These are phyloP conservation scores for Chaetoceros tenuissimus DNA, from an alignment of 108 stramenopile genomes.

Conservation along the genomic window DNA sequence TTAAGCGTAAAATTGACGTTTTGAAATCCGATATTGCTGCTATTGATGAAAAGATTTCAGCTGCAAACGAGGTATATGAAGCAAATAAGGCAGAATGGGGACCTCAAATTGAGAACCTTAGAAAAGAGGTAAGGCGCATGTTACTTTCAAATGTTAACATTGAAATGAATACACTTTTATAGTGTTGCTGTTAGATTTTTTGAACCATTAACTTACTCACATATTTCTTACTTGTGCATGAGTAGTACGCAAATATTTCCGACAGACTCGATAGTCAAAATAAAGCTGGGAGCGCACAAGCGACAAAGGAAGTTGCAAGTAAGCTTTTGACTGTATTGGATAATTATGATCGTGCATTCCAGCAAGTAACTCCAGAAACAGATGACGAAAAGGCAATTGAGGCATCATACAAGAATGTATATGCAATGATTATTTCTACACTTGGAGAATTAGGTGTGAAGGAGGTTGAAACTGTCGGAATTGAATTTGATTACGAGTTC, in stretches of 20 bases:
- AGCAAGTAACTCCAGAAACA: constrained; percentile 41
- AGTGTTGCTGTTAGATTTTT: too few relatives aligned
- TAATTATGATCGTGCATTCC: constrained; percentile 81
- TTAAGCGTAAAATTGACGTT: constrained; percentile 74
- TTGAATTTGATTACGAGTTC: constrained; percentile 78
- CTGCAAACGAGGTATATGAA: constrained; percentile 38
- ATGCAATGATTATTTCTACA: constrained; percentile 47
- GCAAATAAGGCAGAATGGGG: constrained; percentile 79
- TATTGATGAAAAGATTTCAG: constrained; percentile 45
- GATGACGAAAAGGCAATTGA: constrained; percentile 57
- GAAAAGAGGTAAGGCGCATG: constrained; percentile 42
- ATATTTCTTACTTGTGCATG: too few relatives aligned
- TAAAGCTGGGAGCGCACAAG: constrained; percentile 35
- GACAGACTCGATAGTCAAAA: constrained; percentile 54
- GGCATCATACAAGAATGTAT: constrained; percentile 55
- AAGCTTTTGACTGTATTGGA: constrained; percentile 61
- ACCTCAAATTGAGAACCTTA: constrained; percentile 46
- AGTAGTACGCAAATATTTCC: constrained; percentile 44
- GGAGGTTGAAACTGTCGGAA: constrained; percentile 71
- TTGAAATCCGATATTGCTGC: constrained; percentile 55
- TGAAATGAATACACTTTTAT: background rate
- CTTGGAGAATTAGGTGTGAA: constrained; percentile 70
- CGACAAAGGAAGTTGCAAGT: constrained; percentile 47
- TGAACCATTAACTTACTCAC: too few relatives aligned
- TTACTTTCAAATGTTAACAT: constrained; percentile 3